These are phyloP conservation scores for Colletotrichum sp. DNA, from an alignment of 2,329 filamentous ascomycete species.

Conservation along the genomic window DNA sequence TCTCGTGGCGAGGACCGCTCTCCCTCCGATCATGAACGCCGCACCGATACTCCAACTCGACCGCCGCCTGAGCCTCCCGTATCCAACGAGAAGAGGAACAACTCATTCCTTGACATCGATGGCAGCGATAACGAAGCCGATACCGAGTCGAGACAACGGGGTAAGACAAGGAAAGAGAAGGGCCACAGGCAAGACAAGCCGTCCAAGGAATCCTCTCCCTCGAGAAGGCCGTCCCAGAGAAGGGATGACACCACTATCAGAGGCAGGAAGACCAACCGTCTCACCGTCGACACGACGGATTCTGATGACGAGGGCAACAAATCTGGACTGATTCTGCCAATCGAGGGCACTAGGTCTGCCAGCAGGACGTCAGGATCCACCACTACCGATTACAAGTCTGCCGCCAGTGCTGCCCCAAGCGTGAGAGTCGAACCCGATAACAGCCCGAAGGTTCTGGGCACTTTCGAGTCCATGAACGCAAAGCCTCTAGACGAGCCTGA, in stretches of 20 bases:
- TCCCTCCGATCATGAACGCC: conserved; percentile 3
- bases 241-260: conserved; percentile 10
- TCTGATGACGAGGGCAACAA: conserved; percentile 37
- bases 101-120: conserved; percentile 58
- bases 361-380: conserved; percentile 41
- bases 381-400: conserved; percentile 45
- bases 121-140: conserved; percentile 53
- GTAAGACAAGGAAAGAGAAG: conserved; percentile 4
- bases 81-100: conserved; percentile 38
- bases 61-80: conserved; percentile 35
- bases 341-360: conserved; percentile 40
- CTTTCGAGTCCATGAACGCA: conserved; percentile 35
- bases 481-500: conserved; percentile 63
- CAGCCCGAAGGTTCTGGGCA: conserved; percentile 38
- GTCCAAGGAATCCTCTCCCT: conserved; percentile 9
- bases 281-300: conserved; percentile 32
- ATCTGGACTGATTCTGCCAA: conserved; percentile 46
- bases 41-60: conserved; percentile 40
- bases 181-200: background rate
- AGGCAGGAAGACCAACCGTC: conserved; percentile 10
- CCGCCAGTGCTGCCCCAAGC: conserved; percentile 39
- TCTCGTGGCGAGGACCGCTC: conserved; percentile 32
- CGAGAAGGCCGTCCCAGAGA: background rate
- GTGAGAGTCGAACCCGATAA: conserved; percentile 49
- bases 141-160: conserved; percentile 26